Conservation (phyloP, 2,329 filamentous ascomycete genomes). For the Epichloe sibirici region DNA sequence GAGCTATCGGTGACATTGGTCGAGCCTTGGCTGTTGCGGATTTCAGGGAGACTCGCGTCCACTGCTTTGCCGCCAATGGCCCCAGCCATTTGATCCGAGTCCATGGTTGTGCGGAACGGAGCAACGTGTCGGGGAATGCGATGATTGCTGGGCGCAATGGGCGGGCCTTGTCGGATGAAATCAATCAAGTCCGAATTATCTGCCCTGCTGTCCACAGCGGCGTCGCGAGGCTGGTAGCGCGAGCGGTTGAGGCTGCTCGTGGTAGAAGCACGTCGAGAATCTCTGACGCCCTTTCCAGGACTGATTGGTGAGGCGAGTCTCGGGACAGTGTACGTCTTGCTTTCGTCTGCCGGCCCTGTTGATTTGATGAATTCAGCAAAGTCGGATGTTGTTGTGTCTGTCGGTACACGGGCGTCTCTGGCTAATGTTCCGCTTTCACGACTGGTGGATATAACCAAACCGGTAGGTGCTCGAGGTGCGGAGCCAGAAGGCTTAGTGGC, state of each 20-base stretch:
- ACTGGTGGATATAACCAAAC: constrained; percentile 10
- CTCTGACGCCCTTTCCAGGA: constrained; percentile 24
- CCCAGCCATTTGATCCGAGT: constrained; percentile 62
- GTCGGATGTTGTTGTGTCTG: constrained; percentile 65
- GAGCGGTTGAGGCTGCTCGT: constrained; percentile 28
- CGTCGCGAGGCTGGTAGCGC: constrained; percentile 60
- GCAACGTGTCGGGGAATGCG: constrained; percentile 74
- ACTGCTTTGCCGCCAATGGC: constrained; percentile 43
- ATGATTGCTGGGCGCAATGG: constrained; percentile 44
- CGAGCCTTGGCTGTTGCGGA: constrained; percentile 44
- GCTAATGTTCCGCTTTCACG: constrained; percentile 27
- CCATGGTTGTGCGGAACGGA: constrained; percentile 74
- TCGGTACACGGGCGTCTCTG: constrained; percentile 59
- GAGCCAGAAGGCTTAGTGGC: constrained; percentile 8
- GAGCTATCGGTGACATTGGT: constrained; percentile 46
- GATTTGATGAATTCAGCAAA: constrained; percentile 85
- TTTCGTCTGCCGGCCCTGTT: constrained; percentile 55
- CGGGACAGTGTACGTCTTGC: constrained; percentile 22
- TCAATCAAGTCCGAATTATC: constrained; percentile 84
- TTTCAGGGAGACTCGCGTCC: constrained; percentile 43
- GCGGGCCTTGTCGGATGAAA: constrained; percentile 83
- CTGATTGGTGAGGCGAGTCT: constrained; percentile 19
- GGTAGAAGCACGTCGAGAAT: constrained; percentile 26
- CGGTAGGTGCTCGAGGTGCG: constrained; percentile 13
- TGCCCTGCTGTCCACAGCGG: constrained; percentile 46